These are phyloP conservation scores for Ganoderma boninense DNA, from an alignment of 1,284 basidiomycete species.

Conservation along the genomic window DNA sequence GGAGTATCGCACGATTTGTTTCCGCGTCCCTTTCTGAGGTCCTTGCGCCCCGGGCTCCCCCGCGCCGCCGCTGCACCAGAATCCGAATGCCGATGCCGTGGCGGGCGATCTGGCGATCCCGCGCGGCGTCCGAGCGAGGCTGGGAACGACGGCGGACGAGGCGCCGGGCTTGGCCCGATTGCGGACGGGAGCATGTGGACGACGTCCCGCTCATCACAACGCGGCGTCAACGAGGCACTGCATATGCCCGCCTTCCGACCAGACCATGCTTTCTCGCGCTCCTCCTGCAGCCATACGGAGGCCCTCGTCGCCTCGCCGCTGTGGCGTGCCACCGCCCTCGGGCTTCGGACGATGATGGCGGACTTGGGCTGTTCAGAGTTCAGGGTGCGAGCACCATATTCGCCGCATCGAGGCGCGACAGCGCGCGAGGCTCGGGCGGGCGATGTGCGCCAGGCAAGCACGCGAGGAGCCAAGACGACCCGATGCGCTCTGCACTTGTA, in stretches of 20 bases:
- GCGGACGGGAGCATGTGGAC: slow-evolving; percentile 27
- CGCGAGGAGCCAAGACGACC: not conserved
- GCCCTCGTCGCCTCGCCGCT: not conserved
- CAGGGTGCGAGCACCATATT: slow-evolving; percentile 22
- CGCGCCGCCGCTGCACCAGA: not conserved
- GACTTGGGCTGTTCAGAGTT: slow-evolving; percentile 26
- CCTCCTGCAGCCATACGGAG: not conserved
- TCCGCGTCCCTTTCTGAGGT: not conserved
- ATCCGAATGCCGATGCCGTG: not conserved
- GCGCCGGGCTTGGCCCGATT: slow-evolving; percentile 17
- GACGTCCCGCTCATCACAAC: slow-evolving; percentile 34
- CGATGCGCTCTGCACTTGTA: not conserved
- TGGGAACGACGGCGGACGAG: slow-evolving; percentile 7
- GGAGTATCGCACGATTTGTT: not conserved
- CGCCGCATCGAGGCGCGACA: slow-evolving; percentile 1
- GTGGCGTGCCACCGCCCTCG: slow-evolving; percentile 17
- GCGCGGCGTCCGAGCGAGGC: not conserved
- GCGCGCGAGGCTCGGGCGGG: slow-evolving; percentile 1
- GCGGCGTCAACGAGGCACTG: slow-evolving; percentile 34
- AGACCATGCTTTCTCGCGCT: not conserved
- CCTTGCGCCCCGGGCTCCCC: not conserved
- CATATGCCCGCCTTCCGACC: slow-evolving; percentile 12
- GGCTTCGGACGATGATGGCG: slow-evolving; percentile 1
- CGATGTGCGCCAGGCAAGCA: slow-evolving; percentile 1
- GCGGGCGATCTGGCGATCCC: slow-evolving; percentile 3